Evolutionary conservation across 169 alveolate genomes (phyloP).

Genomic region (Cryptosporidium felis): DNA sequence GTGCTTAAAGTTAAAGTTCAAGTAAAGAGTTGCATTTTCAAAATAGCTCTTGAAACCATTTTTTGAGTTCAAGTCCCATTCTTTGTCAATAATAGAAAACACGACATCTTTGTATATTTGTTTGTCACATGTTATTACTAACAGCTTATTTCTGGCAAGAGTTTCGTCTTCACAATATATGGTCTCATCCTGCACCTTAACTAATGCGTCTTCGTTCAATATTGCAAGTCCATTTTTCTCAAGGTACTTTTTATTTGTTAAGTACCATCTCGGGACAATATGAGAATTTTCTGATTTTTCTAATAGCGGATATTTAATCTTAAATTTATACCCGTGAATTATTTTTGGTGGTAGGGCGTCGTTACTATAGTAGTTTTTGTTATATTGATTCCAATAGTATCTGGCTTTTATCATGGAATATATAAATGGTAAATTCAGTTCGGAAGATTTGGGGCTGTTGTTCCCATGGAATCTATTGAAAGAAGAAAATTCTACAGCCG

Average conservation of each 20-base stretch:
- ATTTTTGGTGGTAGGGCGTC: conserved; percentile 58
- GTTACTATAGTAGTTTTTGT: conserved; percentile 20
- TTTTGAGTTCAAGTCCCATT: conserved; percentile 61
- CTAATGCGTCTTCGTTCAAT: background rate
- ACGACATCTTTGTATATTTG: conserved; percentile 42
- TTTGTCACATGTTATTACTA: conserved; percentile 45
- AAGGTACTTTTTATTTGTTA: conserved; percentile 30
- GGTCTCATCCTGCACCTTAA: background rate
- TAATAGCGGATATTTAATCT: conserved; percentile 25
- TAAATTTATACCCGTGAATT: conserved; percentile 43
- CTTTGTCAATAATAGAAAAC: conserved; percentile 61
- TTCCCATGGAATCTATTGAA: no score
- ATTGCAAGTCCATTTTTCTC: conserved; percentile 9
- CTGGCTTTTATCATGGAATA: conserved; percentile 49
- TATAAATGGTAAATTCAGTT: conserved; percentile 18
- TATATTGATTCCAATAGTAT: conserved; percentile 62
- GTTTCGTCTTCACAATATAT: background rate
- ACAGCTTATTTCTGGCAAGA: background rate
- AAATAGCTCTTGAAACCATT: conserved; percentile 38
- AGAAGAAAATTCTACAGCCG: conserved; percentile 14
- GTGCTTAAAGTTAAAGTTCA: conserved; percentile 54
- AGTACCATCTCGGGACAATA: conserved; percentile 59
- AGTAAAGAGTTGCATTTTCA: conserved; percentile 41
- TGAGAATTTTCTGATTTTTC: background rate
- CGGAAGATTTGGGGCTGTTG: background rate